phyloP scores from a whole-genome alignment of 2,329 filamentous ascomycete species.

The Aspergillus japonicus region DNA sequence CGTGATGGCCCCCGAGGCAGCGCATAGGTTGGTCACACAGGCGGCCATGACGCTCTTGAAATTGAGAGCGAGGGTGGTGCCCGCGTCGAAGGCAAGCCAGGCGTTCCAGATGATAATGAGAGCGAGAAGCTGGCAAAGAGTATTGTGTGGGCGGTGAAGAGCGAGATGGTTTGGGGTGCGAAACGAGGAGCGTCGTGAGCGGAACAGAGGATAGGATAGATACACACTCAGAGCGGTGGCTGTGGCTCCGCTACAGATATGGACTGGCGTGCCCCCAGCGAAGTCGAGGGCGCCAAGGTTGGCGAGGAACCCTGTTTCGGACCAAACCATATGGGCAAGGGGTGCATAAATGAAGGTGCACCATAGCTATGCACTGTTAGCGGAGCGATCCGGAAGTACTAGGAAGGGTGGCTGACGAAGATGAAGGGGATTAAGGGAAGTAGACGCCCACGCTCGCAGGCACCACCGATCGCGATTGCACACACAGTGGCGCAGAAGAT shows the following conservation, averaged over 20 bases:
- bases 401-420: conserved; percentile 27
- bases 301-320: conserved; percentile 45
- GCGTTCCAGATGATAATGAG: conserved; percentile 54
- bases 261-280: conserved; percentile 47
- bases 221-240: conserved; percentile 47
- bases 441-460: conserved; percentile 49
- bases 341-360: conserved; percentile 51
- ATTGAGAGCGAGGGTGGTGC: conserved; percentile 49
- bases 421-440: conserved; percentile 51
- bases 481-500: conserved; percentile 53
- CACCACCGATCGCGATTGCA: conserved; percentile 51
- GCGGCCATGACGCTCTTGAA: conserved; percentile 53
- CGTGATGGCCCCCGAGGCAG: conserved; percentile 48
- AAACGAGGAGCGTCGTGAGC: conserved; percentile 44
- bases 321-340: conserved; percentile 52
- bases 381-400: too few species aligned
- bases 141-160: conserved; percentile 51
- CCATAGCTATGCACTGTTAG: conserved; percentile 41
- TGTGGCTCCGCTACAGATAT: conserved; percentile 47
- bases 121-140: conserved; percentile 49
- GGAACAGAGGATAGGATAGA: conserved; percentile 51
- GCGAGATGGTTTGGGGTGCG: conserved; percentile 50
- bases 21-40: conserved; percentile 52
- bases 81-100: conserved; percentile 54
- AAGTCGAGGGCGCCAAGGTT: conserved; percentile 49